Base-by-base conservation (phyloP, 1,284 basidiomycete species). In the Apiotrichum gracile region DNA sequence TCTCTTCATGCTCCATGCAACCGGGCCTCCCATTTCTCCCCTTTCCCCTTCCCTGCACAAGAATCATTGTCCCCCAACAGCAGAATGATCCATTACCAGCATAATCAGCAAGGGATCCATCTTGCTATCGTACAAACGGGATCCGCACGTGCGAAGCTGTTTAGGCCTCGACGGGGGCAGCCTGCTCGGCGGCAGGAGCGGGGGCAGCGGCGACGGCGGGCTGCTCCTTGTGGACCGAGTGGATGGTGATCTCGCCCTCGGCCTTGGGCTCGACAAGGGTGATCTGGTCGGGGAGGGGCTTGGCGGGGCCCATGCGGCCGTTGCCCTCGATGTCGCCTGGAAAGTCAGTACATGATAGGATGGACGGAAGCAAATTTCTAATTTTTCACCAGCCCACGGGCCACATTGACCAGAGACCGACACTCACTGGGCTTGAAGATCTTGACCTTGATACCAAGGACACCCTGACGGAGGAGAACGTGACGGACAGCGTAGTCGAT, bases 401-500 rank as follows among this genome's bases (percentile, higher is more conserved):
- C n/a, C n/a, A n/a, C n/a, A n/a, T n/a, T n/a, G n/a, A n/a, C n/a
- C n/a, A n/a, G n/a, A n/a, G n/a, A n/a, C n/a, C n/a, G n/a, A n/a
- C n/a, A n/a, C n/a, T n/a, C n/a, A n/a, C n/a, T 86, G 61, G 88
- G 91, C 80, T 94, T 93, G 94, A 98, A 97, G 79, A 99, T 98
- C 82, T 98, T 99, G 76, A 99, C 96, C 80, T 98, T 98, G 83
- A 99, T 97, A 75, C 96, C 96, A 64, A 99, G 85, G 57, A 99
- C 96, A 86, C 96, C 96, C 78, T 99, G 96, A 74, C 91, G 88
- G 70, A 99, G 86, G 70, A 98, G 84, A 68, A 98, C 96, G 82
- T 99, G 96, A 67, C 96, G 86, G 71, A 97, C 93, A 60, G 96
- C 96, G 72, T 91, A 85, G 81, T 98, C 94, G 60, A 99, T 92